These are phyloP conservation scores for Puya raimondii DNA, from an alignment of 176 grass and related monocot species.

Conservation along the genomic window DNA sequence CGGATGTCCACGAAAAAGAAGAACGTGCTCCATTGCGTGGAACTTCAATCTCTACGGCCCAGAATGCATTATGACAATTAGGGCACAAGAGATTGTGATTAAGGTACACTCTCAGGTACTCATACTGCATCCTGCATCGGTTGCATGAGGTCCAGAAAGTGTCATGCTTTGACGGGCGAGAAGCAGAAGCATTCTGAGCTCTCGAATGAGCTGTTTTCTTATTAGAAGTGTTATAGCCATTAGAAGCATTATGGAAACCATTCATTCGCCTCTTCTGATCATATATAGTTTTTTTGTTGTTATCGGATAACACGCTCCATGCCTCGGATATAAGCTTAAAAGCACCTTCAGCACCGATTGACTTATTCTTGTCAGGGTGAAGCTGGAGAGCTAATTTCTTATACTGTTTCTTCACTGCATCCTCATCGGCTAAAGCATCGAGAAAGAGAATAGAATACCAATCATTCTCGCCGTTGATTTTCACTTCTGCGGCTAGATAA, in stretches of 20 bases:
- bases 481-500: slow-evolving; percentile 45
- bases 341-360: slow-evolving; percentile 50
- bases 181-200: slow-evolving; percentile 8
- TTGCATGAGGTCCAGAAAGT: slow-evolving; percentile 83
- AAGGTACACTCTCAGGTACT: slow-evolving; percentile 67
- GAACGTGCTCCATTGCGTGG: slow-evolving; percentile 42
- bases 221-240: slow-evolving; percentile 28
- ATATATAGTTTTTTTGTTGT: slow-evolving; percentile 33
- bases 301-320: slow-evolving; percentile 65
- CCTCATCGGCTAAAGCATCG: slow-evolving; percentile 32
- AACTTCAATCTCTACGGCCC: slow-evolving; percentile 50
- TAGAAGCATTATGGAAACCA: slow-evolving; percentile 21
- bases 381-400: slow-evolving; percentile 51
- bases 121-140: slow-evolving; percentile 63
- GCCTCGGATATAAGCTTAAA: slow-evolving; percentile 73
- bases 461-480: slow-evolving; percentile 50
- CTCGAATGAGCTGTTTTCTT: slow-evolving; percentile 8
- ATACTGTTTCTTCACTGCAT: slow-evolving; percentile 69
- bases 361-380: slow-evolving; percentile 73
- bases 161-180: slow-evolving; percentile 12
- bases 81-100: slow-evolving; percentile 73
- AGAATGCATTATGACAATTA: slow-evolving; percentile 61
- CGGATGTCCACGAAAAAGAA: slow-evolving; percentile 30
- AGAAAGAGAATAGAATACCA: slow-evolving; percentile 65
- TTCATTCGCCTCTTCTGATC: slow-evolving; percentile 44